Evolutionary conservation across 2,329 filamentous ascomycete species (phyloP).

Genomic region (Alternaria panax): DNA sequence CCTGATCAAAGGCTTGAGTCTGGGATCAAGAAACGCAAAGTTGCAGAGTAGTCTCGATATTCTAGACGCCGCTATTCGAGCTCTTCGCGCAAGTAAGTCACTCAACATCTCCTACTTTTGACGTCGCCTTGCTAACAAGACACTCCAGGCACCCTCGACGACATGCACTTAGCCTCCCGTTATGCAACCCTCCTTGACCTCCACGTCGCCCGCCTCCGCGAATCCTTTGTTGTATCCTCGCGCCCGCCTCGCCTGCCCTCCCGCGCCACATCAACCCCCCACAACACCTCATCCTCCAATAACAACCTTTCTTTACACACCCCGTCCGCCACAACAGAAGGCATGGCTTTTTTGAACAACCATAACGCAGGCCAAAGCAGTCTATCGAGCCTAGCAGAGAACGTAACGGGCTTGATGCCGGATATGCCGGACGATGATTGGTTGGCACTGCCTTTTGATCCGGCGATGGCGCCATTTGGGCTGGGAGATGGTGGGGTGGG

Average conservation of each 20-base stretch:
- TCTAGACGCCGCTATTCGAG: slow-evolving; percentile 58
- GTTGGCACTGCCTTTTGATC: slow-evolving; percentile 50
- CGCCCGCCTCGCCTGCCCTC: slow-evolving; percentile 46
- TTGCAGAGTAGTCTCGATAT: slow-evolving; percentile 58
- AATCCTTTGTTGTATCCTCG: slow-evolving; percentile 48
- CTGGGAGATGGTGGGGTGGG: slow-evolving; percentile 41
- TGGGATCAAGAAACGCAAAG: slow-evolving; percentile 59
- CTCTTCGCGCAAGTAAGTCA: slow-evolving; percentile 53
- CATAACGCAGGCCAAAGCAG: slow-evolving; percentile 47
- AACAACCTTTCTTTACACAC: slow-evolving; percentile 26
- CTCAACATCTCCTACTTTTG: not conserved
- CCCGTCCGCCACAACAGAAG: slow-evolving; percentile 39
- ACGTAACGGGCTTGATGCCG: slow-evolving; percentile 46
- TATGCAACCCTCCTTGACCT: slow-evolving; percentile 60
- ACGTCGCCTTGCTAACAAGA: slow-evolving; percentile 4
- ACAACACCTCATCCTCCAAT: slow-evolving; percentile 37
- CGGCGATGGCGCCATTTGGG: slow-evolving; percentile 50
- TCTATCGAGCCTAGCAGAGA: slow-evolving; percentile 44
- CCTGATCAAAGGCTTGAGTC: slow-evolving; percentile 59
- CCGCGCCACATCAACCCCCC: slow-evolving; percentile 38
- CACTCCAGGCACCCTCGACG: slow-evolving; percentile 53
- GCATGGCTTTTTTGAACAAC: slow-evolving; percentile 49
- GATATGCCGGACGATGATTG: slow-evolving; percentile 51
- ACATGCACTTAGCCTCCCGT: slow-evolving; percentile 60
- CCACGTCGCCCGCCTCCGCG: slow-evolving; percentile 47